phyloP scores from a whole-genome alignment of 768 basidiomycete genomes.

The Pleurotus eryngii region DNA sequence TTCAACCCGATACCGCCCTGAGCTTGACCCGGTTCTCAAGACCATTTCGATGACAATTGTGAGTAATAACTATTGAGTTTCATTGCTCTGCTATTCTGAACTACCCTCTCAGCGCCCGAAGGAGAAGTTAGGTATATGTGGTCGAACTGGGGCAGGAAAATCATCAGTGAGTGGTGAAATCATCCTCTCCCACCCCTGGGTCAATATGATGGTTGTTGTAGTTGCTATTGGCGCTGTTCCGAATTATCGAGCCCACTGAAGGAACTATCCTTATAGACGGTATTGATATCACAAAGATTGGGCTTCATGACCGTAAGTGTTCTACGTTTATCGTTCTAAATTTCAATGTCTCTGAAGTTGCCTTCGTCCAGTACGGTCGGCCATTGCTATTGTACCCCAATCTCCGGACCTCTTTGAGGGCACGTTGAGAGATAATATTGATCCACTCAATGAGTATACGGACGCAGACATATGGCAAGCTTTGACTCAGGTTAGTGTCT shows the following conservation, averaged over 20 bases:
- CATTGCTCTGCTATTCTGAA: background rate
- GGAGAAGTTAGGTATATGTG: slow-evolving; percentile 90
- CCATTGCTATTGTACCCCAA: slow-evolving; percentile 86
- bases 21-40: slow-evolving; percentile 77
- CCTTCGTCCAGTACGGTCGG: slow-evolving; percentile 55
- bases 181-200: background rate
- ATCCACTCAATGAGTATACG: slow-evolving; percentile 70
- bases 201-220: slow-evolving; percentile 18
- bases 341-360: background rate
- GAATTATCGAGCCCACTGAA: slow-evolving; percentile 67
- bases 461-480: slow-evolving; percentile 89
- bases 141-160: slow-evolving; percentile 79
- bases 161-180: slow-evolving; percentile 50
- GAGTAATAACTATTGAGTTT: slow-evolving; percentile 12
- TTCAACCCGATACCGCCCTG: slow-evolving; percentile 76
- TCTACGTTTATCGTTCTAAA: background rate
- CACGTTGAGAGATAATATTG: slow-evolving; percentile 82
- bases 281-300: slow-evolving; percentile 73
- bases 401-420: slow-evolving; percentile 70
- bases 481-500: slow-evolving; percentile 53
- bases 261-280: slow-evolving; percentile 74
- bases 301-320: slow-evolving; percentile 63
- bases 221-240: slow-evolving; percentile 70
- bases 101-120: slow-evolving; percentile 48
- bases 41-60: slow-evolving; percentile 71